phyloP scores from a whole-genome alignment of 2,329 filamentous ascomycete species.

The Colletotrichum caudatum region DNA sequence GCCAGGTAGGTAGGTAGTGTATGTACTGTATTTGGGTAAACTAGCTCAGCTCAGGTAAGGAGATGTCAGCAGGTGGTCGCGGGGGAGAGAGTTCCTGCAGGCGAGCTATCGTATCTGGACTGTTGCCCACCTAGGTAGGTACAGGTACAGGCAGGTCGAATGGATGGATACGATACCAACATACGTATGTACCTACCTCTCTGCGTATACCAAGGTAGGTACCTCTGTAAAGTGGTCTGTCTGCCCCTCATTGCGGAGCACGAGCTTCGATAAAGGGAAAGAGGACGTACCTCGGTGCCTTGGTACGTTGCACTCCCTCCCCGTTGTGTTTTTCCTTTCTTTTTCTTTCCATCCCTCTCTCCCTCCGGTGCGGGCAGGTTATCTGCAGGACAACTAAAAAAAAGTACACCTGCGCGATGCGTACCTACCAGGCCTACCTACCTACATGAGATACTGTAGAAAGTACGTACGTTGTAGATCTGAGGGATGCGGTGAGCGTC shows the following conservation, averaged over 20 bases:
- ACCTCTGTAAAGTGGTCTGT: neutral
- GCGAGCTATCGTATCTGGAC: neutral
- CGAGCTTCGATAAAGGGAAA: conserved; percentile 4
- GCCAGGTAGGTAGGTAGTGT: neutral
- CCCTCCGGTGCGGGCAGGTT: neutral
- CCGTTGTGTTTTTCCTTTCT: neutral
- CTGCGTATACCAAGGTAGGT: neutral
- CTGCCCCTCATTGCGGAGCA: neutral
- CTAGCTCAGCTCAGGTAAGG: conserved; percentile 24
- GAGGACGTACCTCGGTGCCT: neutral
- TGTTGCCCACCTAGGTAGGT: no score
- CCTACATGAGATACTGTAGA: no score
- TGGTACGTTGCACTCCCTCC: no score
- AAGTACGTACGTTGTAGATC: neutral
- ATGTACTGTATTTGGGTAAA: no score
- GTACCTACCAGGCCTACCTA: no score
- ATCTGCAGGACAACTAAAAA: neutral
- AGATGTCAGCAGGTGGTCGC: conserved; percentile 5
- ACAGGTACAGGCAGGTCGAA: neutral
- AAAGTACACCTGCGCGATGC: neutral
- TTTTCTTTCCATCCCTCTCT: no score
- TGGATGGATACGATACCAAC: neutral
- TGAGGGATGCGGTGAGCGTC: neutral
- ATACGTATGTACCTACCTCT: neutral
- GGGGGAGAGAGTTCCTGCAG: neutral